Base-by-base conservation (phyloP, 2,329 filamentous ascomycete genomes). In the Curvularia spicifera region DNA sequence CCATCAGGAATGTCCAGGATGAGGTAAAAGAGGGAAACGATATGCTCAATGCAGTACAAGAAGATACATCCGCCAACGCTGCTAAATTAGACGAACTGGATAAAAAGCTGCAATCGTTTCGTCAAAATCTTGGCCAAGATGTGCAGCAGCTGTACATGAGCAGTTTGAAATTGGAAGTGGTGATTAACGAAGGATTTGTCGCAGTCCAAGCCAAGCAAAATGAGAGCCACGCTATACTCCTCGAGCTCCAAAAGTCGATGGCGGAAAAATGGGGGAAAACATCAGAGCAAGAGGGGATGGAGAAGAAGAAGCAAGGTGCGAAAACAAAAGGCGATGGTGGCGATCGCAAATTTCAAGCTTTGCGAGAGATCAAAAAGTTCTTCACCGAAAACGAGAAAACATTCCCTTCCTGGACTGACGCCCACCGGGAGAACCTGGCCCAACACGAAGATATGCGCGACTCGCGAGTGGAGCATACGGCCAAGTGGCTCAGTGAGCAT, bases 1-100 rank as follows among this genome's bases (percentile, higher is more conserved):
- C 53, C 2, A 59, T 63, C 48, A 50, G 51, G 20, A 22, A 22
- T 33, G 33, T 47, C 8, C 49, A 52, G 29, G 43, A 48, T 26
- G 49, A 43, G 18, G 35, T 52, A 12, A 48, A 35, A 48, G 42
- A 15, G 51, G 59, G 31, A 45, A 57, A 40, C 18, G 44, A 47
- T 18, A 47, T 18, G n/a, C 28, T 47, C 28, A 13, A 33, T 22
- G 28, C 44, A 5, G 28, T 47, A 33, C 44, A 33, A 47, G 44
- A 47, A 47, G 28, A 47, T 4, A 22, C 44, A 22, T 47, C 46
- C 12, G 37, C n/a, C 13, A 52, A 33, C 8, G 42, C 26, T 35
- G 28, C 51, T 1, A 53, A 53, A 5, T 12, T 53, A 0, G 43
- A 53, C 15, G 33, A 47, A 12, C 43, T 53, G 3, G 51, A 53